Evolutionary conservation across 352 stramenopile genomes (phyloP).

Genomic region (Phytophthora capsici): DNA sequence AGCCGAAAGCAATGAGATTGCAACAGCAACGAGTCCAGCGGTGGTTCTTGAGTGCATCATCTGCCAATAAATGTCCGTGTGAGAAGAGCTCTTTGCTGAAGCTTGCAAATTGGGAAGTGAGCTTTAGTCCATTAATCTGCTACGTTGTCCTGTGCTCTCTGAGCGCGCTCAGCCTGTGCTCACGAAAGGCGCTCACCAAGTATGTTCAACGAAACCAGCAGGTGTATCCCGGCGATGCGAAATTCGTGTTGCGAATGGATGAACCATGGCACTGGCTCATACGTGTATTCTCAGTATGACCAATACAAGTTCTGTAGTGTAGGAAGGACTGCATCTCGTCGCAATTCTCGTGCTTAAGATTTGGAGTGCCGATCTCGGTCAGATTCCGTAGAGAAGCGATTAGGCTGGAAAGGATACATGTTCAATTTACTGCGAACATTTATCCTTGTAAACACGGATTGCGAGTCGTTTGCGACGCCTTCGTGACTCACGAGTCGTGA

Average conservation of each 20-base stretch:
- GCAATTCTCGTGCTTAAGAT: conserved; percentile 10
- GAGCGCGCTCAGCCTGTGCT: too few species aligned
- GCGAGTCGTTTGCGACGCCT: neutral
- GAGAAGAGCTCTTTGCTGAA: neutral
- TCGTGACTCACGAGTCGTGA: too few species aligned
- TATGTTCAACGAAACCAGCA: conserved; percentile 12
- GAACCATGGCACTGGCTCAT: too few species aligned
- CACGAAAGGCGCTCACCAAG: neutral
- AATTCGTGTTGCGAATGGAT: too few species aligned
- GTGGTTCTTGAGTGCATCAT: conserved; percentile 12
- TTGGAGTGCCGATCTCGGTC: conserved; percentile 11
- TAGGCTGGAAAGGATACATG: neutral
- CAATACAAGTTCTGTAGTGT: too few species aligned
- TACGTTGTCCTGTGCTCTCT: neutral
- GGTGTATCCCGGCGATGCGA: conserved; percentile 2
- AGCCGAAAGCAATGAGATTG: neutral
- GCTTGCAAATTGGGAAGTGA: conserved; percentile 16
- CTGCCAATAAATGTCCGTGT: neutral
- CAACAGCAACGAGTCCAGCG: conserved; percentile 8
- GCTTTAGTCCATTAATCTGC: neutral
- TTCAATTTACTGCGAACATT: conserved; percentile 1
- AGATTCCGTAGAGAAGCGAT: conserved; percentile 10
- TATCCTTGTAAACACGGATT: conserved; percentile 1
- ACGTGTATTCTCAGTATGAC: too few species aligned
- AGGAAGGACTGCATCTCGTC: neutral